Evolutionary conservation across 1,284 basidiomycete genomes (phyloP), one percentile per base, ranked within the genome.

Genomic region (Malassezia pachydermatis): DNA sequence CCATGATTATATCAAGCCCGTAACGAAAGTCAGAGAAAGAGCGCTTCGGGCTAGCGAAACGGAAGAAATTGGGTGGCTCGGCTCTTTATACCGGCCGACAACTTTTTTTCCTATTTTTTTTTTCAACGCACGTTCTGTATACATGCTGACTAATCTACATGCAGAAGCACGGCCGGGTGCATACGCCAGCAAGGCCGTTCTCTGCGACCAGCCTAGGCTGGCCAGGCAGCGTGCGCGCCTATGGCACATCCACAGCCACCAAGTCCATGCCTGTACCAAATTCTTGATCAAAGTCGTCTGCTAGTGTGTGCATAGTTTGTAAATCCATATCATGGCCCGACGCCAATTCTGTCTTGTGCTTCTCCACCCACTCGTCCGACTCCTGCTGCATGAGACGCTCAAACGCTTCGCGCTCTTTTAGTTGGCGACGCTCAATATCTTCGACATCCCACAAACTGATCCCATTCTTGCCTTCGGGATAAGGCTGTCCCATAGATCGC

Each of bases 401-500:
- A 17, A 64, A 62, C 9, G 67, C 62, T 29, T 65, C 81, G 59
- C 77, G 80, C 63, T 87, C 84, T 63, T 84, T 85, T 29, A 78
- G 80, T 70, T 89, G 86, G 22, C 83, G 82, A 65, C 80, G 81
- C 62, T 84, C 78, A 28, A 94, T 78, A 67, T 94, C 86, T 60
- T 84, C 83, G 7, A 90, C 70, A 28, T 87, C 89, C 94, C 94
- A 99, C 35, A 96, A 76, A 33, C 86, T 90, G 40, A 98, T 78
- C 0, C 90, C 89, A 6, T 89, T 94, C 75, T 90, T 71, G 24
- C 62, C 60, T 72, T 92, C 87, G 58, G 89, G 88, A 43, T 84
- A 86, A 60, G 89, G 90, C 74, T 99, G 94, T 8, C 90, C 95
- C 72, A 99, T 99, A 30, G 86, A 84, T 5, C 94, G 81, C 80